These are phyloP conservation scores for Phyllostachys edulis DNA, from an alignment of 176 grass and related monocot genomes.

Conservation along the genomic window DNA sequence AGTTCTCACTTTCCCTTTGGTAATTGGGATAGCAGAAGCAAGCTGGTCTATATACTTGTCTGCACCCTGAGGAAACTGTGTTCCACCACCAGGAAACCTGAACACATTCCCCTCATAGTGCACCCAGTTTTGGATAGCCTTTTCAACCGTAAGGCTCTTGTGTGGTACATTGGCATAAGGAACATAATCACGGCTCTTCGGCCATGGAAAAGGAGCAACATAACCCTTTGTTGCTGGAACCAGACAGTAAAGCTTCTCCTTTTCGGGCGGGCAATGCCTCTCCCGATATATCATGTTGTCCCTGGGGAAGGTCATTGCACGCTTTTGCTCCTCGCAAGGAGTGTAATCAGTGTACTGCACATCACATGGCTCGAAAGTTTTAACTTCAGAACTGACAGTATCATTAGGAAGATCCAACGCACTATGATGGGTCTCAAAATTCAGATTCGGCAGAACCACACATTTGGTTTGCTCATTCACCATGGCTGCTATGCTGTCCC, in stretches of 20 bases:
- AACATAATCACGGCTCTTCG: slow-evolving; percentile 83
- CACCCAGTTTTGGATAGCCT: slow-evolving; percentile 90
- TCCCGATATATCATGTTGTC: slow-evolving; percentile 76
- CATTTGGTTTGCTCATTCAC: slow-evolving; percentile 75
- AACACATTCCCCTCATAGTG: slow-evolving; percentile 84
- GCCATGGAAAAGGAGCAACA: slow-evolving; percentile 72
- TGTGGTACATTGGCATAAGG: slow-evolving; percentile 76
- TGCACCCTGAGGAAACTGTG: slow-evolving; percentile 76
- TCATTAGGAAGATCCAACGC: slow-evolving; percentile 35
- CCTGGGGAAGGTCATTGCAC: slow-evolving; percentile 69
- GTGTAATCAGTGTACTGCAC: slow-evolving; percentile 77
- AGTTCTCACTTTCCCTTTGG: slow-evolving; percentile 66
- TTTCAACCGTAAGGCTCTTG: slow-evolving; percentile 81
- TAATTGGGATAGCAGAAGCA: slow-evolving; percentile 67
- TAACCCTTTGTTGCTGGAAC: slow-evolving; percentile 81
- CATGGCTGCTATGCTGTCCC: slow-evolving; percentile 56
- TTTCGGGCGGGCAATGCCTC: slow-evolving; percentile 71
- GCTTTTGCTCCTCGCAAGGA: slow-evolving; percentile 78
- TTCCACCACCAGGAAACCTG: slow-evolving; percentile 86
- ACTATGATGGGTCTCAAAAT: slow-evolving; percentile 76
- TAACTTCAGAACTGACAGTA: slow-evolving; percentile 27
- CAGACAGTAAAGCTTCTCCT: slow-evolving; percentile 66
- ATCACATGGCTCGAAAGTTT: slow-evolving; percentile 62
- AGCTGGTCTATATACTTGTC: slow-evolving; percentile 80
- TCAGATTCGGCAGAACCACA: slow-evolving; percentile 45